Base-by-base conservation (phyloP, 768 basidiomycete species). In the Boletus vinaceobasis region DNA sequence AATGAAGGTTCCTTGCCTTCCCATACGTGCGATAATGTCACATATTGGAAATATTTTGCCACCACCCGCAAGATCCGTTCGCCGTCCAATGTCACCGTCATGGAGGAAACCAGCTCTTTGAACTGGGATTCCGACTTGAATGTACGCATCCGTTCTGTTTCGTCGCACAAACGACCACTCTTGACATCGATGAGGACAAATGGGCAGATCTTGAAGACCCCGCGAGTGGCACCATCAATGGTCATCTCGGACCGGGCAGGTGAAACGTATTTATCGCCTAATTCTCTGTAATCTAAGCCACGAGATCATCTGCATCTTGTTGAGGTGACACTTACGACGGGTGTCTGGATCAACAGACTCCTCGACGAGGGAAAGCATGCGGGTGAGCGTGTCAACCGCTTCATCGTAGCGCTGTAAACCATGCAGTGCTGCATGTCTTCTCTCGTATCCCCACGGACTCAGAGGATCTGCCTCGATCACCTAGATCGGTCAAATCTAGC, bases 351-450 rank as follows among this genome's bases (percentile, higher is more conserved):
- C 44, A 4, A 5, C 8, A 7, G 52, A 50, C 1, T n/a, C 26
- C 1, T 46, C 21, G 0, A 55, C 31, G 26, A 59, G 23, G 1
- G 58, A 55, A 31, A 29, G 17, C 57, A 59, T 48, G 21, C 1
- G 40, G 9, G 15, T 36, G 14, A 59, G 32, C 1, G 33, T 9
- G 13, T 49, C 15, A 1, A 49, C 5, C 5, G 58, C 52, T n/a
- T 59, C 52, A 9, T 50, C 21, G 4, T 19, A 46, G 9, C 33
- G 47, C 19, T 23, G 38, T 2, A 60, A 40, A 21, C 4, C 38
- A 13, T 60, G 51, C 15, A 49, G 15, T 5, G 43, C 58, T 2
- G 27, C 46, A 27, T 59, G 37, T 29, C 19, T 59, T 19, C 31
- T 31, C 33, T 54, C 47, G 3, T 60, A 49, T 23, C 47, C 58